A percentile compares a stretch with the other conserved stretches of the same genome.
phyloP scores from a whole-genome alignment of 1,284 basidiomycete genomes.

The Microbotryum saponariae region DNA sequence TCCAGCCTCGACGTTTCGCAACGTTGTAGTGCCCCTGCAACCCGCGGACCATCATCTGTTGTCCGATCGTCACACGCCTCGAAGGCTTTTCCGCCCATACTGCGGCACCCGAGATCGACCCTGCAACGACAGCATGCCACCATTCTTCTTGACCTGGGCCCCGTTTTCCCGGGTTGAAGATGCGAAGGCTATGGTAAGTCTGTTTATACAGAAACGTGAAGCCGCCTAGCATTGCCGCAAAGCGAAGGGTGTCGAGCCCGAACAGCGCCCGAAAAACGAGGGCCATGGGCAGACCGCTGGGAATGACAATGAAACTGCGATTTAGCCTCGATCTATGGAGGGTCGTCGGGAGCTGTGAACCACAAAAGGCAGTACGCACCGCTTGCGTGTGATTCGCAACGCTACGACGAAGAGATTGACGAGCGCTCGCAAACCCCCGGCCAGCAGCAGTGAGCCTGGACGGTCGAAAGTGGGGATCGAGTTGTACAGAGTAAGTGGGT shows the following conservation, averaged over 20 bases:
- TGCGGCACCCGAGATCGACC: slow-evolving; percentile 66
- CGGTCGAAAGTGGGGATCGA: not conserved
- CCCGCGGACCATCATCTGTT: slow-evolving; percentile 84
- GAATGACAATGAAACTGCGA: too few relatives aligned
- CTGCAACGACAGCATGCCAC: slow-evolving; percentile 86
- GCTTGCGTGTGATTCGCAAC: slow-evolving; percentile 57
- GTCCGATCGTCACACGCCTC: slow-evolving; percentile 66
- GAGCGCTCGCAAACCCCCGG: slow-evolving; percentile 67
- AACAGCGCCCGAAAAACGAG: slow-evolving; percentile 69
- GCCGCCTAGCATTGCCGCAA: slow-evolving; percentile 74
- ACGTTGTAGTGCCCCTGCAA: slow-evolving; percentile 76
- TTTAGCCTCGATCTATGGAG: too few relatives aligned
- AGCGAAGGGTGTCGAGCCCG: slow-evolving; percentile 67
- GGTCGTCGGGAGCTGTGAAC: too few relatives aligned
- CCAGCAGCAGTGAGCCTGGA: slow-evolving; percentile 66
- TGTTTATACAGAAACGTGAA: slow-evolving; percentile 50
- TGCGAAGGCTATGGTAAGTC: slow-evolving; percentile 70
- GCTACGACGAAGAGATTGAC: slow-evolving; percentile 69
- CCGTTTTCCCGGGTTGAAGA: slow-evolving; percentile 54
- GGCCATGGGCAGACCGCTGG: slow-evolving; percentile 50
- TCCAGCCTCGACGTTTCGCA: slow-evolving; percentile 53
- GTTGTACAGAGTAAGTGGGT: not conserved
- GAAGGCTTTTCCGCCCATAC: slow-evolving; percentile 72
- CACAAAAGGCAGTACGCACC: slow-evolving; percentile 47
- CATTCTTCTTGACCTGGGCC: slow-evolving; percentile 50